Evolutionary conservation across 768 basidiomycete species (phyloP), one percentile per base, ranked within the genome.

Genomic region (Macrolepiota albuminosa): DNA sequence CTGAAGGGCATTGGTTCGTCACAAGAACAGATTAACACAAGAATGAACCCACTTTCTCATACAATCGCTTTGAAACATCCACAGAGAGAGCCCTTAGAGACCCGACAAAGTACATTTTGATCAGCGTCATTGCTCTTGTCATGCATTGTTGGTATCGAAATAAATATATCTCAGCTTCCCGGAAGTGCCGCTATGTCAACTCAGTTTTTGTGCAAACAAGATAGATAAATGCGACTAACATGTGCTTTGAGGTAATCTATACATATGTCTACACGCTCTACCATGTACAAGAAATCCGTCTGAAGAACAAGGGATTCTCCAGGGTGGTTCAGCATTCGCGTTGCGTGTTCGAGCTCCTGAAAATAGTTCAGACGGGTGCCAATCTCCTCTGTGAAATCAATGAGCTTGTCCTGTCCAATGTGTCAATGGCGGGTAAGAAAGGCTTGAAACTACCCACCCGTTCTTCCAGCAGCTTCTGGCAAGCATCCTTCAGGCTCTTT

Each of bases 61-160:
- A 79, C 48, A 95, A 70, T 10, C 89, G 83, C 65, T 82, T 89
- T 1, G 82, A 81, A 24, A 96, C 83, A 65, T 98, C 96, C 4
- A 83, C 75, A 1, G 89, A 85, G 11, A 97, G 79, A 0, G 89
- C 86, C 43, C 89, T 81, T 6, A 98, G 77, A 8, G 91, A 89
- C 5, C 88, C 89, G 6, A 96, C 87, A 67, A 97, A 98, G 74
- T 90, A 95, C 86, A 98, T 95, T 73, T 92, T 96, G 76, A 98
- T 93, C 47, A 99, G 81, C 0, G 95, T 98, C 96, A 98, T 98
- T 10, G 93, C 91, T 31, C 97, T 86, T 0, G 94, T 97, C 84
- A 98, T 89, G 71, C 97, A 99, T 73, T 99, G 97, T 68, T 97
- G 96, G 73, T 95, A 98, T 26, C 97, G 87, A 34, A 99, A 81